Conservation (phyloP, 257 asterid species). For the Solanum peruvianum region DNA sequence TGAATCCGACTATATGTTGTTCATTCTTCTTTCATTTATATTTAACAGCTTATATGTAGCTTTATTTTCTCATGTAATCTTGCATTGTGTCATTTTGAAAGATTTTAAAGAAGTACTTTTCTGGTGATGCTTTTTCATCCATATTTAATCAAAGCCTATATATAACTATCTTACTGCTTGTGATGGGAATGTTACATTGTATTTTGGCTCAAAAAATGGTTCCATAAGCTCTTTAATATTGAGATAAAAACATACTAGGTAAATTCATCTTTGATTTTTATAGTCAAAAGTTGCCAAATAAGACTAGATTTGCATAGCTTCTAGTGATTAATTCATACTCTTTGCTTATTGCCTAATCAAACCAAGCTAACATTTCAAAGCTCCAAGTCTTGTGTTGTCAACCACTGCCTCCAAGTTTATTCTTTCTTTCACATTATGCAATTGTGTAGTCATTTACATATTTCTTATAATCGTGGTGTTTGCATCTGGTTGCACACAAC, state of each 20-base stretch:
- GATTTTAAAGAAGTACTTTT: neutral
- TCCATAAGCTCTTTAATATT: neutral
- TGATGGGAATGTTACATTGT: neutral
- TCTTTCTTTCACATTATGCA: neutral
- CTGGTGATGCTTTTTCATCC: neutral
- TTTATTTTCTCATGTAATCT: neutral
- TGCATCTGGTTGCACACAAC: neutral
- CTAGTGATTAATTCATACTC: neutral
- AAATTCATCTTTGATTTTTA: neutral
- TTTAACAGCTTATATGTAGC: neutral
- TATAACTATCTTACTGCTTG: neutral
- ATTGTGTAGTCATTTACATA: neutral
- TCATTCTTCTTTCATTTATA: neutral
- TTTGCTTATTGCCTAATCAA: neutral
- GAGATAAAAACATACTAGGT: neutral
- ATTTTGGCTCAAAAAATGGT: neutral
- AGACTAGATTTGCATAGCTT: neutral
- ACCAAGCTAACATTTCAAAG: neutral
- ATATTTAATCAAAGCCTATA: neutral
- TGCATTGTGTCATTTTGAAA: neutral
- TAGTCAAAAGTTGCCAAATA: neutral
- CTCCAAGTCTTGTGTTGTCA: neutral
- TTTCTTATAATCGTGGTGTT: neutral
- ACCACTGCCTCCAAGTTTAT: neutral
- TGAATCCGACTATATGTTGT: neutral